These are phyloP conservation scores for Ogataea paraovalis DNA, from an alignment of 805 yeast species.

Conservation along the genomic window DNA sequence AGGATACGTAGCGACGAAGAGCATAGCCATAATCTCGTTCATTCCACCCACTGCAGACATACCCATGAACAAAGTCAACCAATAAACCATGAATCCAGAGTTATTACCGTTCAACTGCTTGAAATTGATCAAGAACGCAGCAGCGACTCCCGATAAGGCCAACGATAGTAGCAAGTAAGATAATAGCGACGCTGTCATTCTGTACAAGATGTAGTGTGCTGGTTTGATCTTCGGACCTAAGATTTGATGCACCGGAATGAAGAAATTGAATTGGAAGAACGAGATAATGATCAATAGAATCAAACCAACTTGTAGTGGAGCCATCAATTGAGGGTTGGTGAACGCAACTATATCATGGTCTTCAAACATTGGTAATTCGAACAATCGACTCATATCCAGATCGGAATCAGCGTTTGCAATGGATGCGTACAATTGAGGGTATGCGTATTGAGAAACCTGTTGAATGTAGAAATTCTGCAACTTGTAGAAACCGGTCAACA, in stretches of 20 bases:
- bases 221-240: slow-evolving; percentile 19
- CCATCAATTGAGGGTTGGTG: slow-evolving; percentile 43
- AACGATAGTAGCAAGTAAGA: slow-evolving; percentile 50
- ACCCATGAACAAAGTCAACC: slow-evolving; percentile 56
- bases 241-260: slow-evolving; percentile 43
- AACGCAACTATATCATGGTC: slow-evolving; percentile 48
- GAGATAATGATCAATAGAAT: slow-evolving; percentile 61
- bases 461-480: too few species aligned
- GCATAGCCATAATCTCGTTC: slow-evolving; percentile 53
- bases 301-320: slow-evolving; percentile 64
- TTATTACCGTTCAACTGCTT: slow-evolving; percentile 18
- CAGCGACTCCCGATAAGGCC: slow-evolving; percentile 50
- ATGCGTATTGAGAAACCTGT: too few species aligned
- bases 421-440: neutral
- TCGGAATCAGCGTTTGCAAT: neutral
- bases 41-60: slow-evolving; percentile 67
- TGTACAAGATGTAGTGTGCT: neutral
- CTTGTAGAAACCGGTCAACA: neutral
- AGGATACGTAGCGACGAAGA: slow-evolving; percentile 45
- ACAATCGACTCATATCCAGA: neutral
- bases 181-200: slow-evolving; percentile 31
- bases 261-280: slow-evolving; percentile 57
- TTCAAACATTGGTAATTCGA: slow-evolving; percentile 13
- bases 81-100: slow-evolving; percentile 61
- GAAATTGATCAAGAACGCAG: slow-evolving; percentile 61